Base-by-base conservation (phyloP, 768 basidiomycete species). In the Candolleomyces aberdarensis region DNA sequence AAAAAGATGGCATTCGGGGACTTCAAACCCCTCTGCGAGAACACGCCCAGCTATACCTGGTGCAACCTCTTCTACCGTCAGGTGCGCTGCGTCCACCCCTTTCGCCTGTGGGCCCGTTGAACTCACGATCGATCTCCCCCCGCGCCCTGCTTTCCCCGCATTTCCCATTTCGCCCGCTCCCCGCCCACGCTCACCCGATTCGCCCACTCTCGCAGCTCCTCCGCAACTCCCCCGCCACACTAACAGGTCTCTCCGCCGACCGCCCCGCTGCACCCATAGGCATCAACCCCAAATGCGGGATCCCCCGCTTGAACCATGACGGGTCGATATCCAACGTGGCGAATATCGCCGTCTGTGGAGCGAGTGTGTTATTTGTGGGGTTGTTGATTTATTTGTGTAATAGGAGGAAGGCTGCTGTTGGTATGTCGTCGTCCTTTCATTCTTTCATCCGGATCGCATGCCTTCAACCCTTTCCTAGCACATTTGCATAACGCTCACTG, bases 61-160 rank as follows among this genome's bases (percentile, higher is more conserved):
- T 98, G 96, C 76, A 97, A 97, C 71, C 87, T 97, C 66, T 96
- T 96, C 77, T 94, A 94, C 76, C 84, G 84, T 62, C 94, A 96
- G 80, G 87, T 94, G 20, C 65, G 77, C 31, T 26, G 26, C 26
- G 26, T 26, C 26, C 26, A 26, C 3, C 26, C 26, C 26, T 3
- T 26, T 26, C 3, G 26, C 26, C 26, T 26, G 26, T 26, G 26
- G 26, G 26, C 26, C 26, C 26, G 26, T 26, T 26, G 26, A 26
- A 26, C 26, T 26, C 26, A 26, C 3, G 26, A 26, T 26, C 26
- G 26, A 26, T 26, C 26, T 3, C 26, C 26, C 26, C 26, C 26
- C 26, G 26, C 26, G 26, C 3, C 26, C 26, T 26, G 2, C 26
- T 26, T 26, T 26, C 26, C 26, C 26, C 26, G 26, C 26, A 26